Conservation (phyloP, 129 eudicot genomes). For the Heracleum sosnowskyi region DNA sequence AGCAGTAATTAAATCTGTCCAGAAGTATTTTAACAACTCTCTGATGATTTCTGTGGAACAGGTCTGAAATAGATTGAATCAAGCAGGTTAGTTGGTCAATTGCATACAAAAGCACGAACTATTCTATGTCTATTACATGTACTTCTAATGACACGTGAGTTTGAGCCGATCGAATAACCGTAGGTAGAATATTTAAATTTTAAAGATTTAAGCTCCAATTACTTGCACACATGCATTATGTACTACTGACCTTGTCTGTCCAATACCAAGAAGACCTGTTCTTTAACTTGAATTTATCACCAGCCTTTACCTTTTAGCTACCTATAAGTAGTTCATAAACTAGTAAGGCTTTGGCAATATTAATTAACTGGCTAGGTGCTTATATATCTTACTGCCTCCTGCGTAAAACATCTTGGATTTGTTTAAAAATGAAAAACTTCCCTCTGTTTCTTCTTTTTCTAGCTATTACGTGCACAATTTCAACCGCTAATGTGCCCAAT, state of each 20-base stretch:
- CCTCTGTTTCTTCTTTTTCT: background rate
- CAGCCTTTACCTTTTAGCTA: background rate
- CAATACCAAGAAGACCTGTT: background rate
- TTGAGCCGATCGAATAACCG: background rate
- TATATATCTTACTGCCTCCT: background rate
- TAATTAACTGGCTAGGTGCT: background rate
- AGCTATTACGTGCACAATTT: background rate
- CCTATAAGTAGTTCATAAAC: background rate
- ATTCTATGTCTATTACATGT: background rate
- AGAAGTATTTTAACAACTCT: background rate
- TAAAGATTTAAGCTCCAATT: background rate
- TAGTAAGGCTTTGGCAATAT: background rate
- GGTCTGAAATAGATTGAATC: background rate
- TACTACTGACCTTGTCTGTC: too few species aligned
- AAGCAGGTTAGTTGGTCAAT: background rate
- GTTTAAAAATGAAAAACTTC: conserved; percentile 4
- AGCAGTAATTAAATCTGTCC: background rate
- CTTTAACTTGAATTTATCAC: background rate
- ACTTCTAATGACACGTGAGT: background rate
- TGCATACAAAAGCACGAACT: background rate
- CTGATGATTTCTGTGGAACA: background rate
- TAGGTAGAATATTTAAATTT: background rate
- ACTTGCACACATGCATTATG: background rate
- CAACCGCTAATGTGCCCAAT: background rate
- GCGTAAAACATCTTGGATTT: background rate